Percentiles rank a stretch among this genome's conserved stretches.
Evolutionary conservation across 441 rosid species (phyloP).

Genomic region (Erysimum pusillum): DNA sequence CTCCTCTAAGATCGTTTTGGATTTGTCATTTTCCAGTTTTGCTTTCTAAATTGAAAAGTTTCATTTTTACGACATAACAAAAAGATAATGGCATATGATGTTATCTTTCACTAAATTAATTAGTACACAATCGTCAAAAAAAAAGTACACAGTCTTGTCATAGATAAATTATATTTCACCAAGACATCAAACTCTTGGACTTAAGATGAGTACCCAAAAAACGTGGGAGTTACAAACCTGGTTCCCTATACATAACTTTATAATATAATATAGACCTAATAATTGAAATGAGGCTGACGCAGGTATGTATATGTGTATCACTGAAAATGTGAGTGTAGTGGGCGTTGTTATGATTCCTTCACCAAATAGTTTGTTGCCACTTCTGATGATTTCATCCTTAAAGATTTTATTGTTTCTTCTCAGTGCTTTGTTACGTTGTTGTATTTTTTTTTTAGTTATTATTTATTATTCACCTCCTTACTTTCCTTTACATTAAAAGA

Average conservation of each 20-base stretch:
- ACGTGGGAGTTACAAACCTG: constrained; percentile 30
- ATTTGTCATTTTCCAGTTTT: constrained; percentile 6
- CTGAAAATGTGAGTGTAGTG: constrained; percentile 21
- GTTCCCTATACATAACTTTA: constrained; percentile 2
- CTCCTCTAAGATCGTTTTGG: constrained; percentile 6
- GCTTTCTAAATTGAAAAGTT: not conserved
- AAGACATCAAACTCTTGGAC: not conserved
- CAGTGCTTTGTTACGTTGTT: constrained; percentile 35
- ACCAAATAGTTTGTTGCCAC: constrained; percentile 38
- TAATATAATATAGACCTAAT: not conserved
- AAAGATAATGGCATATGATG: constrained; percentile 37
- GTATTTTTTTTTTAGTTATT: too few relatives aligned
- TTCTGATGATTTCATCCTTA: constrained; percentile 28
- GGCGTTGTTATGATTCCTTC: constrained; percentile 35
- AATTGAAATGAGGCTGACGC: constrained; percentile 26
- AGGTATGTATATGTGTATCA: not conserved
- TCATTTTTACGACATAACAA: not conserved
- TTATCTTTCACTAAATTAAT: constrained; percentile 31
- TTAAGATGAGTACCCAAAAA: constrained; percentile 15
- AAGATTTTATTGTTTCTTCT: constrained; percentile 12
- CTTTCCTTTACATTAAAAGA: too few relatives aligned
- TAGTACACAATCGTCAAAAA: not conserved
- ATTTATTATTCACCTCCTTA: constrained; percentile 5
- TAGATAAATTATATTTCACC: constrained; percentile 18
- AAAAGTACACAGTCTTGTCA: constrained; percentile 7